Evolutionary conservation across 129 eudicot genomes (phyloP), one percentile per base, ranked within the genome.

Genomic region (Helichrysum umbraculigerum): DNA sequence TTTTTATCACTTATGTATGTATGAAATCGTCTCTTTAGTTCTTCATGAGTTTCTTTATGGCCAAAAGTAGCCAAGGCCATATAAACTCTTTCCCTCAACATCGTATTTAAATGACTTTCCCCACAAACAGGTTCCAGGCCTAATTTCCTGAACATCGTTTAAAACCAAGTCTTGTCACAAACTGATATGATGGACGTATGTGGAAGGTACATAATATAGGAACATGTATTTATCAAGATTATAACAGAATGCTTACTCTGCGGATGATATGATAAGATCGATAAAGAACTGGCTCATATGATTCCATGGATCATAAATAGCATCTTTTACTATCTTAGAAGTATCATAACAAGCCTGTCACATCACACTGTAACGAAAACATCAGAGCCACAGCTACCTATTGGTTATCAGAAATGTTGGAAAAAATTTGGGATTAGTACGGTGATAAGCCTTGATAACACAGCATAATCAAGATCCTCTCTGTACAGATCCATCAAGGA

Each of bases 11-110:
- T 72, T 58, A 81, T 8, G 65, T 77, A 86, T 66, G 73, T 66
- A 28, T 78, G 79, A 79, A 86, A 84, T 71, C 86, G 86, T 69
- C 78, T 75, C 74, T 77, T 70, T 75, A 81, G 62, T 81, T 86
- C 86, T 73, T 83, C 82, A 17, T 69, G 72, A 68, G 88, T 86
- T 68, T 71, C 73, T 68, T 70, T 81, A 65, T 83, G 86, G 47
- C 79, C 84, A 81, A 86, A 76, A 62, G 72, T 81, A 71, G 83
- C 87, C 72, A 86, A 81, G 28, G 85, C 90, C 77, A 58, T 75
- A 42, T 71, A 62, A 60, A 83, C 79, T 66, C 83, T 80, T 81
- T 84, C 90, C 68, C 90, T 75, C 79, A 83, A 74, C 85, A 86
- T 70, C 7, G 80, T 15, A 78, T 73, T 78, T 68, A 71, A 56